Percentiles rank a stretch among this genome's conserved stretches.
Conservation (phyloP, 2,329 filamentous ascomycete genomes). For the Paraphoma sp. region DNA sequence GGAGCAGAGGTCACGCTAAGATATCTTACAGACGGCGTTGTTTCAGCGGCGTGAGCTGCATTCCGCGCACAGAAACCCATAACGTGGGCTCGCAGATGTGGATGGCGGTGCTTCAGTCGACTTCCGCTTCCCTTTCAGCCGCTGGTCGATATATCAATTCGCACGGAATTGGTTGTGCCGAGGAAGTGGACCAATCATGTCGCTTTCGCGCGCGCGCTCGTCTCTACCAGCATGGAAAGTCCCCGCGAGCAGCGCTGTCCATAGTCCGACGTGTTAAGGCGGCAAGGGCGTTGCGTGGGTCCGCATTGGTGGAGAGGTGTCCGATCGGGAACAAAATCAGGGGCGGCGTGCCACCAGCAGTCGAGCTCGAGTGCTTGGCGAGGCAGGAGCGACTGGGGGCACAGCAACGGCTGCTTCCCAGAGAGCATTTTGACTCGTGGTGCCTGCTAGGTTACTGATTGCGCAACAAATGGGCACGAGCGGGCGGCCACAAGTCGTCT, state of each 20-base stretch:
- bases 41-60: too few species aligned
- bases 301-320: slow-evolving; percentile 1
- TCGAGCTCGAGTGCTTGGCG: too few species aligned
- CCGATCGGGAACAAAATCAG: background rate
- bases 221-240: background rate
- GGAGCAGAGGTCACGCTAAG: background rate
- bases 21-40: slow-evolving; percentile 8
- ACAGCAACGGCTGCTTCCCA: background rate
- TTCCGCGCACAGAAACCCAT: too few species aligned
- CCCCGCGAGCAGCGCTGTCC: background rate
- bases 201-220: background rate
- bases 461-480: background rate
- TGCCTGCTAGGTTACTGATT: background rate
- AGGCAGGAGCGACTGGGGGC: background rate
- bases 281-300: slow-evolving; percentile 1
- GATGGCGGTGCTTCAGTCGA: too few species aligned
- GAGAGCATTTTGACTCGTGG: slow-evolving; percentile 10
- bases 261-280: slow-evolving; percentile 11
- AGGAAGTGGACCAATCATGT: background rate
- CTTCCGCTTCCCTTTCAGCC: too few species aligned
- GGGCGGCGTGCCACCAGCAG: background rate
- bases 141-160: too few species aligned
- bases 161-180: background rate
- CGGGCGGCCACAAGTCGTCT: background rate
- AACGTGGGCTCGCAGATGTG: too few species aligned